Conservation (phyloP, 306 rosid genomes). For the Macrotyloma uniflorum region DNA sequence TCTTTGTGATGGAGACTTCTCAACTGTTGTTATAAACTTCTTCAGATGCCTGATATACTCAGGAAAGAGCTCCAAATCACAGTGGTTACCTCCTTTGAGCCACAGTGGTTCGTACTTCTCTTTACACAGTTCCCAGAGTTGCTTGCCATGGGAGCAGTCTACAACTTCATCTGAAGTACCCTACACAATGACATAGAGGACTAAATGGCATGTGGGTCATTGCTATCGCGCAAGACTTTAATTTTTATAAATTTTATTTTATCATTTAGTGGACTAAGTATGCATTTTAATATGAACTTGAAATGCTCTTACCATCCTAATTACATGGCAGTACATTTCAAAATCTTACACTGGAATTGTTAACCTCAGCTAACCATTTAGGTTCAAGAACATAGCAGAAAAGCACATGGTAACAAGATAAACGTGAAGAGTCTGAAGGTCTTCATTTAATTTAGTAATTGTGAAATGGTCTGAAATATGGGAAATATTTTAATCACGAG, state of each 20-base stretch:
- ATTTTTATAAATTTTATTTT: not conserved
- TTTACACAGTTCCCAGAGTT: constrained; percentile 87
- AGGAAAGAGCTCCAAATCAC: constrained; percentile 78
- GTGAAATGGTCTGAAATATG: not conserved
- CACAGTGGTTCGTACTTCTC: constrained; percentile 85
- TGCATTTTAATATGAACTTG: not conserved
- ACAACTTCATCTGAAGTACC: constrained; percentile 91
- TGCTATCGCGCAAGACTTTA: not conserved
- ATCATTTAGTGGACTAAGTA: not conserved
- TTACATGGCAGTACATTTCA: not conserved
- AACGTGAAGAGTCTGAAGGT: not conserved
- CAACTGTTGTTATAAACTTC: constrained; percentile 76
- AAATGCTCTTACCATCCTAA: constrained; percentile 6
- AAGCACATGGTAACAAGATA: not conserved
- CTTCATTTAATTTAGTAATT: not conserved
- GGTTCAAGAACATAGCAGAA: not conserved
- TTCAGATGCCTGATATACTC: constrained; percentile 79
- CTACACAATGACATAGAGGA: constrained; percentile 48
- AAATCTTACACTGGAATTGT: not conserved
- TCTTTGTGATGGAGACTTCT: constrained; percentile 74
- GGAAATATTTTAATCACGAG: constrained; percentile 20
- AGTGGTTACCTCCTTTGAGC: constrained; percentile 88
- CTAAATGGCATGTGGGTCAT: constrained; percentile 19
- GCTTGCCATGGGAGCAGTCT: constrained; percentile 86
- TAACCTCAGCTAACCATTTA: constrained; percentile 17